Base-by-base conservation (phyloP, 2,329 filamentous ascomycete genomes). In the Aureobasidium sp. region DNA sequence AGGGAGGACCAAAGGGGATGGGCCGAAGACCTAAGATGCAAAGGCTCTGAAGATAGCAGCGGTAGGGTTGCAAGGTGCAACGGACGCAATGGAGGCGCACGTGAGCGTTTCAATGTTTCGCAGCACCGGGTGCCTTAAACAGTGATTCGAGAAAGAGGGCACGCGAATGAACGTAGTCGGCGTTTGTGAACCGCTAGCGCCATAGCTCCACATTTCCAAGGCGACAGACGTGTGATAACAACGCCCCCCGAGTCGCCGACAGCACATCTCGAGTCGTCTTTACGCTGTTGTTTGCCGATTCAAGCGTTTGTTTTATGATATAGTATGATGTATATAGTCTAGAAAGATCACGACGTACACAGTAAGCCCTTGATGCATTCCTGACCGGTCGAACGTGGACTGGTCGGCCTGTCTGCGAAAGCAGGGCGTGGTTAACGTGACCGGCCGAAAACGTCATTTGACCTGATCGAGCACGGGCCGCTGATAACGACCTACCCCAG, bases 51-150 rank as follows among this genome's bases (percentile, higher is more conserved):
- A 58, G 54, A 58, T 58, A 44, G 54, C 54, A 33, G 54, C 54
- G 27, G 31, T 22, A 56, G 15, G 54, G 54, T 47, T 37, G 54
- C 54, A 47, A 48, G 54, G 37, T 58, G 42, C 42, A 39, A 58
- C 54, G 54, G 42, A 27, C 19, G 19, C 42, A 48, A 39, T 58
- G 19, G 54, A 48, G 37, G 54, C 54, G 54, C 54, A 58, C 54
- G 54, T 58, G 54, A 58, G 42, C 54, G 54, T 58, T 57, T 58
- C 54, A 42, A 58, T 48, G 54, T 58, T 48, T 58, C 54, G 42
- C 45, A 48, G 54, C 54, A 44, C 33, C 27, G 40, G 54, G 33
- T 58, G 54, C 54, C 42, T 58, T n/a, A 57, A 45, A 27, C 52
- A 54, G 53, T 57, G 33, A 24, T 35, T 45, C 39, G 42, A 57